Evolutionary conservation across 1,284 basidiomycete genomes (phyloP).

Genomic region (Ganoderma multipileum): DNA sequence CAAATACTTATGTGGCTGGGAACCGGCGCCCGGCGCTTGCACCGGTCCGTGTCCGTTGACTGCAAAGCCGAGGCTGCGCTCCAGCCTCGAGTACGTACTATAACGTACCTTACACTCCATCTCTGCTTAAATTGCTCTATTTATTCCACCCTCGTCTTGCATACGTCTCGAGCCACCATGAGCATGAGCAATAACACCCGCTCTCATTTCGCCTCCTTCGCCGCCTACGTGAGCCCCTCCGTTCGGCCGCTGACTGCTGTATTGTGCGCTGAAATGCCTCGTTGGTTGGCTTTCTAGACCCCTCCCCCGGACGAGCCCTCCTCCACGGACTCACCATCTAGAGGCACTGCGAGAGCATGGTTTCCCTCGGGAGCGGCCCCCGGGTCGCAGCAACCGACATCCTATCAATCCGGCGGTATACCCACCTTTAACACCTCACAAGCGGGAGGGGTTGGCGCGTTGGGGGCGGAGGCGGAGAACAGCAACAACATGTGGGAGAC

Average conservation of each 20-base stretch:
- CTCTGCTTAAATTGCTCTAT: slow-evolving; percentile 17
- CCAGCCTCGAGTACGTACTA: not conserved
- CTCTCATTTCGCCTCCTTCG: slow-evolving; percentile 50
- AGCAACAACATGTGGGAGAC: slow-evolving; percentile 76
- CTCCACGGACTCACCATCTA: slow-evolving; percentile 38
- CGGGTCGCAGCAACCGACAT: slow-evolving; percentile 45
- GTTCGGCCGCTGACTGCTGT: not conserved
- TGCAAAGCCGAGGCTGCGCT: slow-evolving; percentile 4
- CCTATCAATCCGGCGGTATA: slow-evolving; percentile 76
- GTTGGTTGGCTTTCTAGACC: slow-evolving; percentile 45
- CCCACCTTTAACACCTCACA: slow-evolving; percentile 62
- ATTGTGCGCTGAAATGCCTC: slow-evolving; percentile 11
- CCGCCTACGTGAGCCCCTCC: slow-evolving; percentile 57
- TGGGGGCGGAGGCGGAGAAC: slow-evolving; percentile 54
- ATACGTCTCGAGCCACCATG: not conserved
- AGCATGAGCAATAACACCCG: slow-evolving; percentile 36
- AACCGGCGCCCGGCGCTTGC: slow-evolving; percentile 10
- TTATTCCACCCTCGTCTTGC: slow-evolving; percentile 14
- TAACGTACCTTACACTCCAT: not conserved
- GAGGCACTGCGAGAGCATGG: slow-evolving; percentile 55
- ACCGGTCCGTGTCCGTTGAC: slow-evolving; percentile 23
- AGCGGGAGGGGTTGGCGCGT: slow-evolving; percentile 46
- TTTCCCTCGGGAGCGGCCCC: slow-evolving; percentile 51
- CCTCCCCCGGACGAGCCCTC: slow-evolving; percentile 66
- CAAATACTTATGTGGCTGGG: slow-evolving; percentile 17